Conservation (phyloP, 345 rosid genomes). For the Citrus mangshanensis region DNA sequence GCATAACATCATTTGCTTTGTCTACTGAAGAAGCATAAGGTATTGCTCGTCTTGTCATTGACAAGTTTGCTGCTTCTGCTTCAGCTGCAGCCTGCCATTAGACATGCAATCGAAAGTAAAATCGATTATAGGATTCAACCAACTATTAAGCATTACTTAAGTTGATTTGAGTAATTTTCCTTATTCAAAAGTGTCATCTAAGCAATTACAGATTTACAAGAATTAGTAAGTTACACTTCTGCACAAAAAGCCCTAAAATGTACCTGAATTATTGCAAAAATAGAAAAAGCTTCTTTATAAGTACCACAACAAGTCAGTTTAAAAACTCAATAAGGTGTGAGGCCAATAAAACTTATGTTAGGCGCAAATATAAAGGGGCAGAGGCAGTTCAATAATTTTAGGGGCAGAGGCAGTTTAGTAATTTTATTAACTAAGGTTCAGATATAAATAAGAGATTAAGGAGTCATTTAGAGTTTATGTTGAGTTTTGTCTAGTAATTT, state of each 20-base stretch:
- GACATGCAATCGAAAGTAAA: neutral
- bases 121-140: neutral
- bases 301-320: neutral
- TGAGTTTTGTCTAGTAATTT: too few relatives aligned
- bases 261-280: neutral
- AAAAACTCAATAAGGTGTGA: neutral
- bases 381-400: too few relatives aligned
- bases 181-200: neutral
- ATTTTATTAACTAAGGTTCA: too few relatives aligned
- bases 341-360: too few relatives aligned
- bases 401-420: too few relatives aligned
- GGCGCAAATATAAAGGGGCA: too few relatives aligned
- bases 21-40: conserved; percentile 47
- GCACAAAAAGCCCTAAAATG: neutral
- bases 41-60: conserved; percentile 46
- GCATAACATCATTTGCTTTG: conserved; percentile 44
- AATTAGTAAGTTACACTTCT: neutral
- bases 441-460: too few relatives aligned
- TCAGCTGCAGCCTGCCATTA: conserved; percentile 66
- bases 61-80: conserved; percentile 61
- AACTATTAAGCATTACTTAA: neutral
- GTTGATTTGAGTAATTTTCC: neutral
- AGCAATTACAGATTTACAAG: neutral
- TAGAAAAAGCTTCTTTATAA: neutral
- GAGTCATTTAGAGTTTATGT: too few relatives aligned